Base-by-base conservation (phyloP, 805 yeast species). In the Yamadazyma takamatsuzukensis region DNA sequence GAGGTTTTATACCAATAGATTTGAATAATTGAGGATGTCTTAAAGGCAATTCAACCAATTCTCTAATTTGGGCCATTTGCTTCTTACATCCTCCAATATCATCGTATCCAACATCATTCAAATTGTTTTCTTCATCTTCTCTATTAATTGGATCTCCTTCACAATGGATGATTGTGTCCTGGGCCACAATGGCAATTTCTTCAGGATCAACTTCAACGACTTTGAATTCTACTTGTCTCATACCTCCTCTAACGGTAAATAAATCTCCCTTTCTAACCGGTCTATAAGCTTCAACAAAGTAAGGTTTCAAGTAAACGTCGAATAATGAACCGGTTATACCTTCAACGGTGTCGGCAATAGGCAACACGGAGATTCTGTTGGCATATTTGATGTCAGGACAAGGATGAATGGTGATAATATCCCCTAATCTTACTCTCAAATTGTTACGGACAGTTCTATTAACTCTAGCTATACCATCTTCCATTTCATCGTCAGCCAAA, bases 31-130 rank as follows among this genome's bases (percentile, higher is more conserved):
- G 97, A 32, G 98, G 98, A 63, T 93, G 98, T 70, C 98, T 84
- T 53, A 93, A 75, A 16, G 98, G 98, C 62, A 93, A 76, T 70
- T 93, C 98, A 43, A 93, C 98, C 71, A 93, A 75, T 70, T 93
- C 98, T 70, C 98, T 82, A 56, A 93, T 90, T 69, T 93, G 98
- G 27, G 98, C 98, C 95, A 93, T 89, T 69, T 93, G 98, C 68
- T 90, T 93, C 68, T 96, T 84, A 68, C 96, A 88, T 33, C 98
- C 98, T 63, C 98, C 98, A 59, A 93, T 90, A 53, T 93, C 98
- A 61, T 93, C 98, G 61, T 93, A 93, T 50, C 98, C 98, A 40
- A 93, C 97, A 46, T 93, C 98, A 52, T 84, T 88, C 63, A 93
- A 75, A 62, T 84, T 90, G 63, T 87, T 88, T 68, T 93, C 98